phyloP scores from a whole-genome alignment of 2,329 filamentous ascomycete species.

The Diplodia sapinea region DNA sequence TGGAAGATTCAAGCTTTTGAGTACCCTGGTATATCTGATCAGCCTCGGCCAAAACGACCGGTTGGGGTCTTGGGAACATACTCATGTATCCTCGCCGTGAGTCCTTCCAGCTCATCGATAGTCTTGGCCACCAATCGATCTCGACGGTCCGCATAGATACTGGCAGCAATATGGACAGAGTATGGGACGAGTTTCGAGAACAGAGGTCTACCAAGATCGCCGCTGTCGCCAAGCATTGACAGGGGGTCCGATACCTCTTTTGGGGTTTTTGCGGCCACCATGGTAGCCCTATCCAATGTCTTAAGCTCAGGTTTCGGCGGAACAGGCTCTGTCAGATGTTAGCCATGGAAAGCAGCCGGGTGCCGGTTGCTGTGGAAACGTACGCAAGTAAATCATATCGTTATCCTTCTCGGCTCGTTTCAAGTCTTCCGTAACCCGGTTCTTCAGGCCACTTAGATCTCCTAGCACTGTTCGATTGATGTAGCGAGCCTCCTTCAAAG shows the following conservation, averaged over 20 bases:
- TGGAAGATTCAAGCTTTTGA: constrained; percentile 84
- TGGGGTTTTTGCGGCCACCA: constrained; percentile 81
- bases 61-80: constrained; percentile 40
- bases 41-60: background rate
- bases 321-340: constrained; percentile 64
- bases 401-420: constrained; percentile 96
- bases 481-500: constrained; percentile 81
- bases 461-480: constrained; percentile 81
- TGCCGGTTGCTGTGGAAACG: constrained; percentile 37
- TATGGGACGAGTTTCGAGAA: constrained; percentile 95
- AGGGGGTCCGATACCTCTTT: constrained; percentile 82
- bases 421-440: constrained; percentile 80
- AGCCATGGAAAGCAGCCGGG: background rate
- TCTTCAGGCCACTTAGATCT: constrained; percentile 83
- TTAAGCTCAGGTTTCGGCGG: constrained; percentile 88
- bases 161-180: constrained; percentile 91
- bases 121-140: constrained; percentile 89
- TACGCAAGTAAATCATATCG: constrained; percentile 88
- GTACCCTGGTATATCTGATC: constrained; percentile 51
- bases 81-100: constrained; percentile 81
- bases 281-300: constrained; percentile 82
- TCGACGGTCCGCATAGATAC: constrained; percentile 90
- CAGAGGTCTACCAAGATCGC: constrained; percentile 80
- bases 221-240: constrained; percentile 77
- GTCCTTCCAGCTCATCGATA: constrained; percentile 78